Base-by-base conservation (phyloP, 2,329 filamentous ascomycete species). In the Graphilbum ipis-grandicollis region DNA sequence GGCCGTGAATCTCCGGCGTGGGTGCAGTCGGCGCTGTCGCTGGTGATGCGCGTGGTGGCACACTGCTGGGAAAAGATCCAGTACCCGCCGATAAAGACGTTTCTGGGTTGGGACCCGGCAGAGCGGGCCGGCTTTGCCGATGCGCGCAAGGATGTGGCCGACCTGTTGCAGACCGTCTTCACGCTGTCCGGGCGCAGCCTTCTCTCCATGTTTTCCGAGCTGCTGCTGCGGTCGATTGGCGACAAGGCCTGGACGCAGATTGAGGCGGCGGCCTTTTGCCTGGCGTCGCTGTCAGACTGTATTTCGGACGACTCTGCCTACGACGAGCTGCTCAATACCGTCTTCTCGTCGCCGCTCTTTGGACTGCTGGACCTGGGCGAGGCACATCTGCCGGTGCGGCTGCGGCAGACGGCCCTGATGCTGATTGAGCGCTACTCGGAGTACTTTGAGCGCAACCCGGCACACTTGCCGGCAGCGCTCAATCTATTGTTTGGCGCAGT, bases 121-220 rank as follows among this genome's bases (percentile, higher is more conserved):
- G 75, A 81, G 25, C 70, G 71, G 29, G 65, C 68, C 35, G 72
- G 66, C 0, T 86, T 86, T 53, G 63, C 66, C 36, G 75, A 80
- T 39, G 82, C 82, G 34, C 68, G 83, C 22, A 75, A 79, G 46
- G 83, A 92, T 48, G 75, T 86, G n/a, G 67, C 71, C 35, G 82
- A 92, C 51, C 66, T 90, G 35, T 61, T 90, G 21, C 73, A 84
- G 45, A 74, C 78, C 2, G 69, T 77, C 3, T 86, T 76, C 46
- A 63, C 75, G 3, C 55, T 79, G 14, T 64, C 68, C 31, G 72
- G 71, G 0, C 58, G 65, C 19, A 54, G 62, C 26, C 53, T 79
- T 10, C 59, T 79, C 30, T 58, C 62, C 2, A 63, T 64, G 8
- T 77, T 79, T 44, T 63, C 64, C 30, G 59, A 68, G 32, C 49